Conservation (phyloP, 2,329 filamentous ascomycete species). For the Xylariaceae sp. region DNA sequence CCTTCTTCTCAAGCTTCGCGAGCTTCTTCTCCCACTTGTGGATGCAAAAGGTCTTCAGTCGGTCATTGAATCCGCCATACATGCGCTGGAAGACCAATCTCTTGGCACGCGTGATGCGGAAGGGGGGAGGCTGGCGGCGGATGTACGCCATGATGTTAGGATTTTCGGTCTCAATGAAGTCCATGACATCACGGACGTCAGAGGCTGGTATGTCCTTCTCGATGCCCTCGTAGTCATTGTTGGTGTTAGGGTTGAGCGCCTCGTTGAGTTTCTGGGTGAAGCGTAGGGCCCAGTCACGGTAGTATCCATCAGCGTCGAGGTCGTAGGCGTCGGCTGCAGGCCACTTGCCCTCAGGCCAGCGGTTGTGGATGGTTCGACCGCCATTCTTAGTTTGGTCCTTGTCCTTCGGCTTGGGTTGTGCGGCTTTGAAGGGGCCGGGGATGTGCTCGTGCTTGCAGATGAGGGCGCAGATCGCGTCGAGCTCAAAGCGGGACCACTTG, state of each 20-base stretch:
- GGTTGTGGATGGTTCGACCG: too few species aligned
- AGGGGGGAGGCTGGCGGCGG: conserved; percentile 18
- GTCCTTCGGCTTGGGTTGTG: too few species aligned
- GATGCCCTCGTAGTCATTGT: conserved; percentile 16
- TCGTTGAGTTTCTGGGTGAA: conserved; percentile 30
- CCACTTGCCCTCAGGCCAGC: too few species aligned
- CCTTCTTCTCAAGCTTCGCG: too few species aligned
- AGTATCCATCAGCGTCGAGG: background rate
- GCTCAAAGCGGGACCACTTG: conserved; percentile 23
- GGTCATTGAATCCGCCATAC: conserved; percentile 21
- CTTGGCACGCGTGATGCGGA: conserved; percentile 26
- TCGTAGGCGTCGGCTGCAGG: background rate
- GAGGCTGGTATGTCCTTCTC: conserved; percentile 2
- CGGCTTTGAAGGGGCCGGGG: background rate
- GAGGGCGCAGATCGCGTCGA: conserved; percentile 28
- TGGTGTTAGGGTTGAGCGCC: conserved; percentile 26
- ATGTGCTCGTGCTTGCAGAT: conserved; percentile 23
- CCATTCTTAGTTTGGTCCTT: too few species aligned
- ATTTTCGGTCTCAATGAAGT: conserved; percentile 22
- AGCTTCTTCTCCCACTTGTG: too few species aligned
- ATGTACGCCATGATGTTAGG: conserved; percentile 25
- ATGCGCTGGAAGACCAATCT: conserved; percentile 23
- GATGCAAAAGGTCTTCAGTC: too few species aligned
- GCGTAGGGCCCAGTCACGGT: conserved; percentile 2
- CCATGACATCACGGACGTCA: conserved; percentile 22